Evolutionary conservation across 352 stramenopile species (phyloP), one percentile per base, ranked within the genome.

Genomic region (Pythium vanterpoolii): DNA sequence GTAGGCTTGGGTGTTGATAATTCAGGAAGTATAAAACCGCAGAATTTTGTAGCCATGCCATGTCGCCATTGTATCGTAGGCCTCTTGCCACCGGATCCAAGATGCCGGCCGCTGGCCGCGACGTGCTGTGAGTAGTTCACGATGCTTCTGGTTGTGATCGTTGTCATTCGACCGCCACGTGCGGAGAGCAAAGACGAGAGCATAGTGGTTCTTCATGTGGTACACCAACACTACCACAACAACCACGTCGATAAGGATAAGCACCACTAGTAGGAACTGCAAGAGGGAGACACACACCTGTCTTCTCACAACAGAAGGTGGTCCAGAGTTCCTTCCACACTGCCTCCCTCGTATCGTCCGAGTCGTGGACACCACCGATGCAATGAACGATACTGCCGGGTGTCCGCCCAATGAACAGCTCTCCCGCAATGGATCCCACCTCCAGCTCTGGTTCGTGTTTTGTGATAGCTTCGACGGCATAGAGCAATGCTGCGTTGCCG

Each of bases 171-270:
- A 38, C 18, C 42, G 53, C 73, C 77, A 86, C 40, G 87, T 72
- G n/a, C 81, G 66, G 28, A 89, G 43, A 0, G 77, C 79, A 57
- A 83, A 93, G 33, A 93, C 68, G 11, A 87, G 56, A 16, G 83
- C 81, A 59, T 93, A 93, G 66, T 93, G 83, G 65, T 93, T 93
- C 58, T 78, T 90, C 28, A 91, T 60, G 57, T 93, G 83, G 61
- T 76, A 84, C 23, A 91, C 44, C 3, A 93, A 51, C 26, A 76
- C 62, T 61, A 4, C 21, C 1, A 39, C 34, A 2, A 2, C 18
- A 42, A 58, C 2, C 38, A 2, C 5, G 23, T 3, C 3, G 28
- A 31, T 9, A 24, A 11, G 31, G 30, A 18, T 46, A 18, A 57
- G 34, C 46, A 8, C 9, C 34, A 62, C 13, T 4, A 7, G 38